Evolutionary conservation across 2,329 filamentous ascomycete genomes (phyloP).

Genomic region (Hymenotorrendiella dingleyae): DNA sequence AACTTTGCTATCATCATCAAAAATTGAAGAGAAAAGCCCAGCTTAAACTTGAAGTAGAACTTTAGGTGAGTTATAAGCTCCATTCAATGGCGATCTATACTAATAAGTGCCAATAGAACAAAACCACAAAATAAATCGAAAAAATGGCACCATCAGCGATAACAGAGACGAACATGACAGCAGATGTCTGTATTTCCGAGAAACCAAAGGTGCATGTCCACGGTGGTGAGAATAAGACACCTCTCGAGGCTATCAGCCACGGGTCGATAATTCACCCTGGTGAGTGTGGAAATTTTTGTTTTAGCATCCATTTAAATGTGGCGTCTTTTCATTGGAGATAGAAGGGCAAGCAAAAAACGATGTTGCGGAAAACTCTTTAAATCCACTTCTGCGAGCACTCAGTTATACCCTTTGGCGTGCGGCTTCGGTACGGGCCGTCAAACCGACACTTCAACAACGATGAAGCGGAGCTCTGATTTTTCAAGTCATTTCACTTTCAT

Average conservation of each 20-base stretch:
- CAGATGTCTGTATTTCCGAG: slow-evolving; percentile 2
- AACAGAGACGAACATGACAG: neutral
- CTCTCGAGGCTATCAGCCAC: slow-evolving; percentile 31
- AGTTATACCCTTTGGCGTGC: neutral
- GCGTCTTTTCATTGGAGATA: neutral
- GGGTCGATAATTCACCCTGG: slow-evolving; percentile 24
- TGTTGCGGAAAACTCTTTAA: neutral
- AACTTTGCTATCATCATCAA: too few species aligned
- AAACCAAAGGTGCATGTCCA: slow-evolving; percentile 21
- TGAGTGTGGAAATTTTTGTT: slow-evolving; percentile 8
- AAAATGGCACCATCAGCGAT: slow-evolving; percentile 16
- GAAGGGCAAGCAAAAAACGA: neutral
- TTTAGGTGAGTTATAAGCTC: too few species aligned
- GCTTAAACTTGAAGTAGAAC: too few species aligned
- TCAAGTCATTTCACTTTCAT: neutral
- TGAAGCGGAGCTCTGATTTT: too few species aligned
- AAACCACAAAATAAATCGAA: too few species aligned
- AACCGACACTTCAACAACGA: too few species aligned
- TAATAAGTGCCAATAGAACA: too few species aligned
- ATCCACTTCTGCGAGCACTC: neutral
- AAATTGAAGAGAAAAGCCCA: too few species aligned
- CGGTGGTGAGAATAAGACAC: slow-evolving; percentile 27
- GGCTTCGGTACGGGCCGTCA: neutral
- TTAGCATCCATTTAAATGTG: neutral
- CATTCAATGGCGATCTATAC: too few species aligned